Conservation (phyloP, 768 basidiomycete species). For the Rhodotorula paludigena region DNA sequence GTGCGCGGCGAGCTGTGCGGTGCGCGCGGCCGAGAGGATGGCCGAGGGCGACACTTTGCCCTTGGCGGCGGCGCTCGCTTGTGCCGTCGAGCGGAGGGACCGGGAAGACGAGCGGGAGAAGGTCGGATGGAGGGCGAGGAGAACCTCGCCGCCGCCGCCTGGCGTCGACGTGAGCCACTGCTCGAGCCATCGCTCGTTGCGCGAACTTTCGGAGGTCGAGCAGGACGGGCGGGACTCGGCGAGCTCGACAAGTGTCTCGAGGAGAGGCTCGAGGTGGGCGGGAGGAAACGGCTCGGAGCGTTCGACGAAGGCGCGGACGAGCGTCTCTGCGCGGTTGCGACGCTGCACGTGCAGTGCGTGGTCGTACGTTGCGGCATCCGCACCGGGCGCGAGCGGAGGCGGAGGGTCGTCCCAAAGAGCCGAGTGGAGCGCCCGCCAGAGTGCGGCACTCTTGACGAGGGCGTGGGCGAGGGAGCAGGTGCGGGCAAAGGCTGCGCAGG, state of each 20-base stretch:
- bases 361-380: not conserved
- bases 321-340: not conserved
- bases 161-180: not conserved
- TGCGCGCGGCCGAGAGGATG: not conserved
- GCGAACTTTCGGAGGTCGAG: not conserved
- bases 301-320: not conserved
- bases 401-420: not conserved
- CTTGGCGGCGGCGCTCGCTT: not conserved
- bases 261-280: not conserved
- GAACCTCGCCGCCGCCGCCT: no score
- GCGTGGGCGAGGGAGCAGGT: not conserved
- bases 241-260: slow-evolving; percentile 21
- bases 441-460: not conserved
- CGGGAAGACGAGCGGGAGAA: not conserved
- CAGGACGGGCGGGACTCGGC: slow-evolving; percentile 1
- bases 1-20: slow-evolving; percentile 16
- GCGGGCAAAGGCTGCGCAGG: not conserved
- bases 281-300: not conserved
- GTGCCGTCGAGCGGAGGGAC: not conserved
- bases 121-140: slow-evolving; percentile 13
- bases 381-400: not conserved
- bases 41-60: not conserved
- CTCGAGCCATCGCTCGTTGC: slow-evolving; percentile 14
- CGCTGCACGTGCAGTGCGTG: not conserved
- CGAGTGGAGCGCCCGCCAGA: not conserved